Evolutionary conservation across 73 alveolate species (phyloP), one percentile per base, ranked within the genome.

Genomic region (Paramecium biaurelia): DNA sequence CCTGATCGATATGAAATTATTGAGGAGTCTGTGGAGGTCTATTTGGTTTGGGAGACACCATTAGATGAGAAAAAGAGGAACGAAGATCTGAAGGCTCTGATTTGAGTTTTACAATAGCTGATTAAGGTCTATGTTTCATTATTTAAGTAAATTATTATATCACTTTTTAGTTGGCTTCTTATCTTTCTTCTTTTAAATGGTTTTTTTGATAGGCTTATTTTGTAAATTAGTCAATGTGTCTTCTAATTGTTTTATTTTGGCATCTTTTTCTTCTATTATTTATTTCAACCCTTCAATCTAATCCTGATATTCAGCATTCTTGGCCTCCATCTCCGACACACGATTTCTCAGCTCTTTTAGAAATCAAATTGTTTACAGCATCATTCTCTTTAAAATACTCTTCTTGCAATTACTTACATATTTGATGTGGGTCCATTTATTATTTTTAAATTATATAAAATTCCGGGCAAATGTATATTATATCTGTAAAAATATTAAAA

Each of bases 41-140:
- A 15, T 35, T 74, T 15, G 21, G 20, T 43, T 74, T 74, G 12
- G 32, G 56, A 74, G 18, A 12, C 41, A 74, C 32, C 35, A 32
- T 11, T 28, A 35, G 35, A 11, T 35, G 28, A 53, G 68, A 74
- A 35, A 38, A 30, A 38, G 41, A 30, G 68, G 30, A 53, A 53
- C 68, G 68, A n/a, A 34, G 30, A 53, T 53, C 47, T 74, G 87
- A 74, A 2, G 34, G 47, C 32, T 74, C 87, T 74, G 87, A 74
- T 32, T 74, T 32, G 5, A 18, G 11, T 3, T 74, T 21, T 14
- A 74, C 30, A 5, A 74, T 10, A 0, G 87, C 87, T 32, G 87
- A 74, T 74, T 74, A 38, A 32, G 87, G 87, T 74, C 87, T 74
- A 15, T 18, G 47, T 74, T 34, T 32, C 87, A 74, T 74, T 0